These are phyloP conservation scores for Fusarium tupiense DNA, from an alignment of 2,329 filamentous ascomycete species.

Conservation along the genomic window DNA sequence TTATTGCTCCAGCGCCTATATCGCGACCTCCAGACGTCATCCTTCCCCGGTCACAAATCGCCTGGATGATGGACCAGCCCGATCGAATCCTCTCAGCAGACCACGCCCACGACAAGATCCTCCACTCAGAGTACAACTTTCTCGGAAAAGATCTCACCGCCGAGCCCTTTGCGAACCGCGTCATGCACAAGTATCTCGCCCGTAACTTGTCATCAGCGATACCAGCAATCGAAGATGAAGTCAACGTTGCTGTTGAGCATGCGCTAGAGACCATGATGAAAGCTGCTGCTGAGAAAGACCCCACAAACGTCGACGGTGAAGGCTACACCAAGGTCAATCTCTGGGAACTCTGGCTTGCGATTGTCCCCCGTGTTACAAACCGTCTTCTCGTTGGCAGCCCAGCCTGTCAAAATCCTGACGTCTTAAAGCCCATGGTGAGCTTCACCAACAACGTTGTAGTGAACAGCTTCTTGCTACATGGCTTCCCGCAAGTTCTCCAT, in stretches of 20 bases:
- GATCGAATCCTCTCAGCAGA: conserved; percentile 54
- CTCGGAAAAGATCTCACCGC: conserved; percentile 48
- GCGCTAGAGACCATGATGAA: conserved; percentile 44
- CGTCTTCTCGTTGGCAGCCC: conserved; percentile 53
- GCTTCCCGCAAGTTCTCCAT: conserved; percentile 59
- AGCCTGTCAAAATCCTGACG: conserved; percentile 54
- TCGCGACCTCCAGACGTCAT: conserved; percentile 56
- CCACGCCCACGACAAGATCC: conserved; percentile 52
- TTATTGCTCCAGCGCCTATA: conserved; percentile 54
- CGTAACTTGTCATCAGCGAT: conserved; percentile 53
- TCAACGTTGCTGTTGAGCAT: conserved; percentile 48
- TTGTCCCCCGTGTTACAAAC: conserved; percentile 57
- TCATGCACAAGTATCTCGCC: conserved; percentile 56
- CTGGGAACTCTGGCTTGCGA: conserved; percentile 55
- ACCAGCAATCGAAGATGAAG: conserved; percentile 54
- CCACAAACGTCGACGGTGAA: conserved; percentile 39
- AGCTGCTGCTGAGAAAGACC: conserved; percentile 7
- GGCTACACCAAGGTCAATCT: conserved; percentile 54
- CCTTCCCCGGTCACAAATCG: conserved; percentile 54
- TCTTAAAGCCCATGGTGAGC: conserved; percentile 57
- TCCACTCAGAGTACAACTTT: conserved; percentile 56
- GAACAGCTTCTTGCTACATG: conserved; percentile 55
- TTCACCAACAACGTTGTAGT: conserved; percentile 62
- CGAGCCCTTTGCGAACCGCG: conserved; percentile 52
- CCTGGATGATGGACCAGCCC: conserved; percentile 60